Base-by-base conservation (phyloP, 192 early-diverging fungal genomes). In the Backusella westeae region DNA sequence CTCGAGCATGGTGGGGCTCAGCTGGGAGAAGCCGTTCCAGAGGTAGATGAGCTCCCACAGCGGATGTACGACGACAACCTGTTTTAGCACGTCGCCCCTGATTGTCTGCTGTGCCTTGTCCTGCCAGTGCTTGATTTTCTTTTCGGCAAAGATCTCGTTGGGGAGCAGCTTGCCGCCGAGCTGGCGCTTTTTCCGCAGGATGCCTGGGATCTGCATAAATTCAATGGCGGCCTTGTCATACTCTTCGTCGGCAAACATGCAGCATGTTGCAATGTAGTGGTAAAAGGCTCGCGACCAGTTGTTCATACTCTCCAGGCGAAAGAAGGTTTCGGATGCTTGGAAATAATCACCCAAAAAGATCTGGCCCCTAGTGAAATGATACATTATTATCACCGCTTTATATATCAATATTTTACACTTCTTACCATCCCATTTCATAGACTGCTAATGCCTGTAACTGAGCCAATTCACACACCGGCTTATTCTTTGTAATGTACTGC, bases 321-420 rank as follows among this genome's bases (percentile, higher is more conserved):
- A 83, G 29, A 83, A 83, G 1, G 82, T 83, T 65, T 83, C 82
- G 15, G 82, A 79, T 26, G 82, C 82, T 72, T 83, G 82, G 59
- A 83, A 80, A 66, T 83, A 79, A 63, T 83, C 75, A 0, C 78
- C 75, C 15, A 83, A 66, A 21, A 79, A 83, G 8, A 83, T 83
- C 38, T 83, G 78, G 2, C 75, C 82, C 82, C 82, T 83, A 32
- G 32, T 32, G 2, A 3, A 32, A 32, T 3, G 32, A 32, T 32
- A 0, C 26, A 1, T 29, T 39, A 3, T 32, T 32, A 32, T 32
- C 2, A 32, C 2, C 32, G 32, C 32, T 32, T 32, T 32, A 29
- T 29, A 3, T 32, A 3, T 32, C 32, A 32, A 3, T 32, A 32
- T 32, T 1, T 29, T 23, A 29, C 38, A 9, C 38, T 39, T 9